Conservation (phyloP, 164 flowering plant genomes). For the Aristolochia contorta region DNA sequence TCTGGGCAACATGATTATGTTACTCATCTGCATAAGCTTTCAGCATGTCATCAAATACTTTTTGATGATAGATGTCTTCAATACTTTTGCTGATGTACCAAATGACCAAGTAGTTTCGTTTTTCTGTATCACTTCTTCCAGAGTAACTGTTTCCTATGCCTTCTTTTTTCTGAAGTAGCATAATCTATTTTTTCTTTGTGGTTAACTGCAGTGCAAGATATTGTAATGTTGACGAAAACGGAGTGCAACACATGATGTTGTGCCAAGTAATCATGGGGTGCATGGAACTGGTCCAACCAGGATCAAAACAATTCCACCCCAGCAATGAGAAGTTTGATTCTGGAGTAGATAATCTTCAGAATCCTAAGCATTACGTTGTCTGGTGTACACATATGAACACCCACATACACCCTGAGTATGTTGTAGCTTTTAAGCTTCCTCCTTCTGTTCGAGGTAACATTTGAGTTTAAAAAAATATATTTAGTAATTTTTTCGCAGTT, state of each 20-base stretch:
- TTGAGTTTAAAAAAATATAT: not conserved
- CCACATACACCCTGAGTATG: constrained; percentile 41
- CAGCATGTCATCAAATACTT: not conserved
- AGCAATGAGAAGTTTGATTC: constrained; percentile 40
- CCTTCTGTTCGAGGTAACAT: constrained; percentile 20
- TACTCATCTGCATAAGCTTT: not conserved
- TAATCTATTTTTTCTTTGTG: not conserved
- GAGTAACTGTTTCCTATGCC: not conserved
- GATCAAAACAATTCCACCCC: constrained; percentile 37
- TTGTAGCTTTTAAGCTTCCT: constrained; percentile 38
- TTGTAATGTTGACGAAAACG: constrained; percentile 27
- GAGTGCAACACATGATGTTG: constrained; percentile 32
- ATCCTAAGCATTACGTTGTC: constrained; percentile 36
- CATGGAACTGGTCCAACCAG: constrained; percentile 30
- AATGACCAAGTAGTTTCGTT: not conserved
- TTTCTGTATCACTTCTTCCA: not conserved
- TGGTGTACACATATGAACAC: constrained; percentile 50
- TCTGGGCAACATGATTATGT: too few species aligned
- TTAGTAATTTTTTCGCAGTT: not conserved
- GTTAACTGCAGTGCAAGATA: constrained; percentile 21
- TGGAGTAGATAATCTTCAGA: constrained; percentile 34
- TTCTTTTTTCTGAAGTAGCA: not conserved
- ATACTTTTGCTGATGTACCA: not conserved
- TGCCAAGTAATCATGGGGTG: constrained; percentile 55
- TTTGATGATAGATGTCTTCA: not conserved